Conservation (phyloP, 2,329 filamentous ascomycete species). For the Metarhizium humberi region DNA sequence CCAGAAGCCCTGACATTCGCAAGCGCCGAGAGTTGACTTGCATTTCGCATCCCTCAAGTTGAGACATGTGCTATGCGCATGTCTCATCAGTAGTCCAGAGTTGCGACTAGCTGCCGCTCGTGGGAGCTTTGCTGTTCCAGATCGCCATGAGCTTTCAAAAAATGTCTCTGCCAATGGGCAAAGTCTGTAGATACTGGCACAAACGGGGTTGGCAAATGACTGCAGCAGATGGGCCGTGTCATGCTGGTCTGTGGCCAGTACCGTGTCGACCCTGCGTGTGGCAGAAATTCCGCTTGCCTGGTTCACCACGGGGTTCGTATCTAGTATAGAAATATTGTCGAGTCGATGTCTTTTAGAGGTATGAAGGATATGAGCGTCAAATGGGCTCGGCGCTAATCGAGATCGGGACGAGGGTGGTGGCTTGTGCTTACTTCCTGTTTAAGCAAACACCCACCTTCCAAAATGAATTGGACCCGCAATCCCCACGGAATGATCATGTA, state of each 20-base stretch:
- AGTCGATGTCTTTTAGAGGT: too few relatives aligned
- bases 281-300: too few relatives aligned
- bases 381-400: background rate
- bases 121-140: too few relatives aligned
- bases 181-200: too few relatives aligned
- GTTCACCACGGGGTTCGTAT: background rate
- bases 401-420: background rate
- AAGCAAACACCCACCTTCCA: background rate
- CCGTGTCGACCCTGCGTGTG: too few relatives aligned
- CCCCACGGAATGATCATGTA: background rate
- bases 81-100: background rate
- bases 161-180: too few relatives aligned
- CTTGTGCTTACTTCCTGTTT: constrained; percentile 5
- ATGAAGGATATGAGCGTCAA: background rate
- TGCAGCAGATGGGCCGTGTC: too few relatives aligned
- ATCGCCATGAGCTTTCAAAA: too few relatives aligned
- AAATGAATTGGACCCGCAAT: background rate
- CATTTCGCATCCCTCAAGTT: background rate
- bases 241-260: too few relatives aligned
- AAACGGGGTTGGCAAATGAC: too few relatives aligned
- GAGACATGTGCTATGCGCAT: background rate
- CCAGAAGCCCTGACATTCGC: background rate
- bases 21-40: background rate
- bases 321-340: too few relatives aligned
- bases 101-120: too few relatives aligned